phyloP scores from a whole-genome alignment of 2,329 filamentous ascomycete species.

The Cladosporium phlei region DNA sequence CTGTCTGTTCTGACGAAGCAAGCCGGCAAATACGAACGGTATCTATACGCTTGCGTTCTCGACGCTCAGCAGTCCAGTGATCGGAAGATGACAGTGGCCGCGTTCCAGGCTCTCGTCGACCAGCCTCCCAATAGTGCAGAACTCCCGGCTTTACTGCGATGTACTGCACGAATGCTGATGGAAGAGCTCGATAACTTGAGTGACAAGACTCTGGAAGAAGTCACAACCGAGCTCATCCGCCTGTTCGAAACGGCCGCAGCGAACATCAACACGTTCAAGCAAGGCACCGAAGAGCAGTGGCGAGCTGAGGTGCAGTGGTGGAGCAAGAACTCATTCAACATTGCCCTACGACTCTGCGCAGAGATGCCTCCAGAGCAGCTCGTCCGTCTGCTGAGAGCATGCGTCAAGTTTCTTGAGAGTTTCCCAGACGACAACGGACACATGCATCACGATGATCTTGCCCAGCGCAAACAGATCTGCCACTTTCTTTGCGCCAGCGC shows the following conservation, averaged over 20 bases:
- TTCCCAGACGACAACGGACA: conserved; percentile 19
- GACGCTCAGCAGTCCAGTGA: conserved; percentile 67
- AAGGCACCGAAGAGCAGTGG: conserved; percentile 36
- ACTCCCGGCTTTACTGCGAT: conserved; percentile 61
- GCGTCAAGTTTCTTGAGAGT: conserved; percentile 31
- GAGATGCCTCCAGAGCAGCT: conserved; percentile 54
- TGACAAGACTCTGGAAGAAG: conserved; percentile 22
- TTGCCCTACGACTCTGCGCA: conserved; percentile 60
- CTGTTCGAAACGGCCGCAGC: conserved; percentile 49
- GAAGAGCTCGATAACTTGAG: conserved; percentile 38
- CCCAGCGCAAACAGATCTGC: conserved; percentile 62
- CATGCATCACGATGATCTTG: conserved; percentile 30
- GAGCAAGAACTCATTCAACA: conserved; percentile 73
- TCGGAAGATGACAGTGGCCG: conserved; percentile 54
- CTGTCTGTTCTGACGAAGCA: conserved; percentile 56
- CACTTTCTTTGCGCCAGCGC: conserved; percentile 58
- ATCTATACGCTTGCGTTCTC: conserved; percentile 74
- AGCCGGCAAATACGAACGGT: conserved; percentile 51
- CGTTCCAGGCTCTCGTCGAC: conserved; percentile 57
- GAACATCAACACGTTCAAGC: conserved; percentile 40
- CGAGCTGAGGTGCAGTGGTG: conserved; percentile 75
- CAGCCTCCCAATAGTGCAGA: conserved; percentile 51
- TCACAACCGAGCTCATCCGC: conserved; percentile 49
- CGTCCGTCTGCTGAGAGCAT: conserved; percentile 50
- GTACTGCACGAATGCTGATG: conserved; percentile 43